Base-by-base conservation (phyloP, 2,329 filamentous ascomycete genomes). In the Talaromyces islandicus region DNA sequence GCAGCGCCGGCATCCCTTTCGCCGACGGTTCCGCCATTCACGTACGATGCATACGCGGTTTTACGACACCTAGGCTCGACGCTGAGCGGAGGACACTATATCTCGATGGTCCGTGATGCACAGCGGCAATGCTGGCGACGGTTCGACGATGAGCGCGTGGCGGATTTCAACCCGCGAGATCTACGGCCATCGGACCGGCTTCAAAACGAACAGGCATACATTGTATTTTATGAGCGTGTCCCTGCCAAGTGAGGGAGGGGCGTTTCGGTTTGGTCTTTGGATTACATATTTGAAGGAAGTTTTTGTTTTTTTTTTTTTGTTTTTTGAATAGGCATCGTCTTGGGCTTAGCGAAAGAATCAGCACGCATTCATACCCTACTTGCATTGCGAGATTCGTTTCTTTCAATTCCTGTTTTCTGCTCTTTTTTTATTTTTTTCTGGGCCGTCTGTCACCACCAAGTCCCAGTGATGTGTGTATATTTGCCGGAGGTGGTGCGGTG, bases 31-130 rank as follows among this genome's bases (percentile, higher is more conserved):
- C 71, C 72, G 0, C 88, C 89, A 0, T 91, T 89, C 69, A 77
- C 80, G 5, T 99, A 97, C 73, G 88, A 96, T 69, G 88, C 90
- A 57, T 97, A 96, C 71, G 93, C 88, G 2, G 88, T 97, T 7
- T 85, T 95, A 58, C 82, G 89, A 63, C 92, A 97, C 72, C 75
- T 84, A 4, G 92, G 92, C 24, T 77, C 77, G 1, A 85, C 81
- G 1, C 79, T 89, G 57, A 83, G 85, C 41, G 85, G 84, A 56
- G 92, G 92, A 0, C 92, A 97, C 74, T 97, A 97, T 72, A 87
- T 88, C 57, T 83, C 87, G 3, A 86, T 89, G 60, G 84, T 89
- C 62, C 83, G 84, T 51, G 85, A 88, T 66, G 79, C 81, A 41
- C 79, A 78, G 32, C 77, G 83, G 29, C 79, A 80, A 27, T 81